Evolutionary conservation across 2,329 filamentous ascomycete species (phyloP), one percentile per base, ranked within the genome.

Genomic region (Ceratocystis cubensis): DNA sequence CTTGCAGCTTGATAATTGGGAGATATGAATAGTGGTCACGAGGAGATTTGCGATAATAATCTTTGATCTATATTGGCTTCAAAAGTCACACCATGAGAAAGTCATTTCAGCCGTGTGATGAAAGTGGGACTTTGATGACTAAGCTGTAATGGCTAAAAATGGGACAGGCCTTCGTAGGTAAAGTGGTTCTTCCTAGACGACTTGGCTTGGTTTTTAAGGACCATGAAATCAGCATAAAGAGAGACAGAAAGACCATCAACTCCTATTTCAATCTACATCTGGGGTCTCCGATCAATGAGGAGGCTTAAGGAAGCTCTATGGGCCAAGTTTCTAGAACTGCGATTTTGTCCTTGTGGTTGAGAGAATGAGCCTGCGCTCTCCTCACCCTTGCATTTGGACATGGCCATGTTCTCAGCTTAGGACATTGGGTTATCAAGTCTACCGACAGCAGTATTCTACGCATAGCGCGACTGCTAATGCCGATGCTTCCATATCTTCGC

Each of bases 351-450:
- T 37, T 53, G 64, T n/a, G 56, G 44, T 50, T 65, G 64, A 61
- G 64, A 65, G 56, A 65, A 65, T 65, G 64, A 65, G 56, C 64
- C 64, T 65, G 30, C 44, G 56, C 57, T 65, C 57, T 64, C 30
- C 46, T 64, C 63, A 33, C n/a, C 63, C 22, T 61, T 41, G 61
- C 45, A 53, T 53, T 30, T 25, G 64, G 64, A 65, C 28, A 61
- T 65, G 64, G 64, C 44, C 44, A 61, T 46, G 64, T 64, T 64
- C 46, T 56, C 41, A 20, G 22, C 8, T 13, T 45, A 28, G 17
- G 46, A 53, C 25, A 25, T 53, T 59, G 7, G 20, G 15, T n/a
- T 53, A 28, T 53, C 48, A 53, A 53, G 2, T 25, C 48, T 53
- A 28, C 48, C 63, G 62, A 57, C 53, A 20, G 13, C 56, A 59